These are phyloP conservation scores for Mycena leptocephala DNA, from an alignment of 768 basidiomycete species.

Conservation along the genomic window DNA sequence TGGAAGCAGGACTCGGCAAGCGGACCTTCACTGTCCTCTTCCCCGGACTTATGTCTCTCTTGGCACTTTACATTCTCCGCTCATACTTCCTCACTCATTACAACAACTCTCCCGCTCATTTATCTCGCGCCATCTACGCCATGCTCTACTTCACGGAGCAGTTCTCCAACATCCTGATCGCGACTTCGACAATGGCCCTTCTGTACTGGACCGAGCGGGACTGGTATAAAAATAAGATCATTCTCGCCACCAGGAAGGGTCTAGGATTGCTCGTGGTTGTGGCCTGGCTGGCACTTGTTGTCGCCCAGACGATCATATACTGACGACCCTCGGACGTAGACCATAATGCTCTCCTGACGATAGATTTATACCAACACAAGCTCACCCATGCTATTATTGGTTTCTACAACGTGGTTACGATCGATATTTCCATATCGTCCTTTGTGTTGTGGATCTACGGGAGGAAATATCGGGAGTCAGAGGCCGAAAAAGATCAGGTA, in stretches of 20 bases:
- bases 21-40: not conserved
- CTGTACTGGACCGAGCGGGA: not conserved
- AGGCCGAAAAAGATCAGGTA: too few species aligned
- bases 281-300: conserved; percentile 10
- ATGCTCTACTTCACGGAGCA: conserved; percentile 22
- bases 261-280: not conserved
- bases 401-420: conserved; percentile 1
- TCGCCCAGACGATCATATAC: conserved; percentile 13
- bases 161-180: conserved; percentile 3
- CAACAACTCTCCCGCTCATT: conserved; percentile 2
- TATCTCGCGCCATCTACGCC: conserved; percentile 4
- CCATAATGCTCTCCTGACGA: conserved; percentile 6
- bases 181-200: not conserved
- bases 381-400: conserved; percentile 10
- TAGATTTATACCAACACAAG: conserved; percentile 7
- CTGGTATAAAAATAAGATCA: not conserved
- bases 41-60: not conserved
- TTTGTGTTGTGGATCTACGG: conserved; percentile 3
- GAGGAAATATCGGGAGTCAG: too few species aligned
- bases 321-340: not conserved
- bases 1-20: too few species aligned
- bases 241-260: not conserved
- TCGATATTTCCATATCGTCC: conserved; percentile 5
- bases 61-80: conserved; percentile 16
- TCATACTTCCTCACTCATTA: conserved; percentile 21